A percentile compares a stretch with the other conserved stretches of the same genome.
phyloP scores from a whole-genome alignment of 352 stramenopile species.

The Achlya hypogyna region DNA sequence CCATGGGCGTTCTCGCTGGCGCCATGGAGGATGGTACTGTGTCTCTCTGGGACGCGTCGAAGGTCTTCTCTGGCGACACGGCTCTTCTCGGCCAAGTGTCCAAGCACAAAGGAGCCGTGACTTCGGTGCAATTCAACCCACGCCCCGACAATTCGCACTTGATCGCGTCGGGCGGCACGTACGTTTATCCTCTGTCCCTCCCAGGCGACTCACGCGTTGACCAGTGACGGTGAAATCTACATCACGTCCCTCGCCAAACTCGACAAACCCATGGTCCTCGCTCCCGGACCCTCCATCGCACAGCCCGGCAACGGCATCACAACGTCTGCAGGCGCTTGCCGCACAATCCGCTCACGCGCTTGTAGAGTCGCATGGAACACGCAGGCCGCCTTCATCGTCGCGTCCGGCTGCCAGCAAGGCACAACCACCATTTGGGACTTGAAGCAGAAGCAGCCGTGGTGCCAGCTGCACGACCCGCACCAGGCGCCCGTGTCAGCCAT shows the following conservation, averaged over 20 bases:
- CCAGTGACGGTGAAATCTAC: slow-evolving; percentile 89
- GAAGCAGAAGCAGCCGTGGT: slow-evolving; percentile 97
- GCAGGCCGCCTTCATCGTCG: slow-evolving; percentile 96
- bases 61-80: slow-evolving; percentile 24
- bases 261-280: slow-evolving; percentile 80
- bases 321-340: slow-evolving; percentile 22
- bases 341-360: neutral
- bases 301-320: slow-evolving; percentile 70
- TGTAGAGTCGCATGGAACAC: slow-evolving; percentile 95
- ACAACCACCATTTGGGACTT: slow-evolving; percentile 96
- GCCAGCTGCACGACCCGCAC: slow-evolving; percentile 87
- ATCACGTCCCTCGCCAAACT: slow-evolving; percentile 91
- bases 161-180: slow-evolving; percentile 86
- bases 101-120: slow-evolving; percentile 86
- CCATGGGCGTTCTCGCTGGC: slow-evolving; percentile 89
- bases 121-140: slow-evolving; percentile 93
- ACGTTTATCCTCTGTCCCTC: neutral
- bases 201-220: neutral
- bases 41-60: slow-evolving; percentile 81
- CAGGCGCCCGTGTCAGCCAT: slow-evolving; percentile 87
- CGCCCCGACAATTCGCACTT: slow-evolving; percentile 86
- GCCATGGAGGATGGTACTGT: slow-evolving; percentile 97
- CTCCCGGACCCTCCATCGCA: slow-evolving; percentile 52
- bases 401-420: slow-evolving; percentile 89
- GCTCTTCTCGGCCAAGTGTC: slow-evolving; percentile 64